Evolutionary conservation across 441 rosid species (phyloP), one percentile per base, ranked within the genome.

Genomic region (Dalechampia spathulata): DNA sequence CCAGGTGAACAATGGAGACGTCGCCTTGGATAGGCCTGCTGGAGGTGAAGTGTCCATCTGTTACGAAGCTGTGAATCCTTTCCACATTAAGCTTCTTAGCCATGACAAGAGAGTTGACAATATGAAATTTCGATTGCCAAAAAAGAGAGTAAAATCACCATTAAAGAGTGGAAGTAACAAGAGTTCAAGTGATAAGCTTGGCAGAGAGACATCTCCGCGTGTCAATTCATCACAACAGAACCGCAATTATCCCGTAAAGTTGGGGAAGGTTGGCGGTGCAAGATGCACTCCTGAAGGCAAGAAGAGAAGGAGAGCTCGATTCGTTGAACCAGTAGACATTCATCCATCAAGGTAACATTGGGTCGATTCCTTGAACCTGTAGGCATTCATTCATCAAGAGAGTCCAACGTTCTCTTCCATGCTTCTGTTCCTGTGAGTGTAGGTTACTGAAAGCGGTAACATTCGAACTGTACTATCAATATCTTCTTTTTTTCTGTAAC

Each of bases 1-100:
- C 52, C 82, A 91, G 98, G 95, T 88, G 66, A 91, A 91, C 73
- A 86, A 86, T 68, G 85, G 86, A 71, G 95, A 86, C 40, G 81
- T 91, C 53, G 75, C 71, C 57, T 71, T 92, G 61, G 87, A 84
- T 37, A 76, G 68, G 69, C 66, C 72, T 47, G 82, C 72, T 30
- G 61, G 19, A 25, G 45, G 10, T 20, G 58, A 59, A 0, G 63
- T 72, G 46, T 65, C 88, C 16, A 26, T 70, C 44, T 91, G 98
- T 71, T 83, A 76, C 53, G 74, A 96, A 9, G 83, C 82, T 19
- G 70, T 26, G 46, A 83, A 81, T 53, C 95, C 98, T 23, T 91
- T 91, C 67, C 72, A 67, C 38, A 60, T 91, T 28, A 72, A 69
- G 56, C 77, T 89, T 25, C 79, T 75, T 21, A 67, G 57, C 15